Percentiles rank a stretch among this genome's conserved stretches.
Conservation (phyloP, 2,329 filamentous ascomycete species). For the Epichloe aotearoae region DNA sequence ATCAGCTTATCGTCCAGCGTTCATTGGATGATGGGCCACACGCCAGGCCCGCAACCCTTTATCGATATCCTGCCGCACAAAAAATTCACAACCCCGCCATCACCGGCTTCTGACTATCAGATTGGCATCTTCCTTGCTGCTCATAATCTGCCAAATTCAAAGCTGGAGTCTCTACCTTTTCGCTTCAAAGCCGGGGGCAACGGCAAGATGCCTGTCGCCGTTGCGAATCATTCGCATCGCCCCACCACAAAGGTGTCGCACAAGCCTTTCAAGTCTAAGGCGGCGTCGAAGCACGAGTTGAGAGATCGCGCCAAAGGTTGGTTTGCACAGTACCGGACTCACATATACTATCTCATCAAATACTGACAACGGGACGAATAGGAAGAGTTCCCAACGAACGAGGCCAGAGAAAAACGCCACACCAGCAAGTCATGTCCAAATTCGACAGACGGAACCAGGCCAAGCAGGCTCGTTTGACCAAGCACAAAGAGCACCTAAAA, state of each 20-base stretch:
- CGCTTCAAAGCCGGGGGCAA: slow-evolving; percentile 73
- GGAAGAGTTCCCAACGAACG: slow-evolving; percentile 68
- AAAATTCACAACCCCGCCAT: slow-evolving; percentile 27
- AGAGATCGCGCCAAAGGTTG: slow-evolving; percentile 76
- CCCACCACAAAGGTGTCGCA: slow-evolving; percentile 80
- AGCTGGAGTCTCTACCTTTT: slow-evolving; percentile 61
- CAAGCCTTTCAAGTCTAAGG: slow-evolving; percentile 87
- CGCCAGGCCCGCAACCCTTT: slow-evolving; percentile 6
- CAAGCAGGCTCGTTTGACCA: slow-evolving; percentile 74
- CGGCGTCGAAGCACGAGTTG: slow-evolving; percentile 76
- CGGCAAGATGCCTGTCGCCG: slow-evolving; percentile 61
- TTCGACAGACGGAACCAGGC: slow-evolving; percentile 90
- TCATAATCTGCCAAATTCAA: slow-evolving; percentile 17
- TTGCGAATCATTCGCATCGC: slow-evolving; percentile 67
- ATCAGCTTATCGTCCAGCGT: slow-evolving; percentile 13
- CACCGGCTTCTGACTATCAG: slow-evolving; percentile 3
- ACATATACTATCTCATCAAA: background rate
- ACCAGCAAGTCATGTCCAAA: slow-evolving; percentile 96
- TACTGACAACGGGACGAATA: slow-evolving; percentile 19
- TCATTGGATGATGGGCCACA: slow-evolving; percentile 12
- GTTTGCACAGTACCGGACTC: background rate
- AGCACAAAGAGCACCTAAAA: slow-evolving; percentile 70
- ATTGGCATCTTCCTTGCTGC: background rate
- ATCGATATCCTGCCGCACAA: slow-evolving; percentile 25
- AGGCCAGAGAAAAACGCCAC: slow-evolving; percentile 70